These are phyloP conservation scores for Bothriochloa decipiens DNA, from an alignment of 176 grass and related monocot genomes.

Conservation along the genomic window DNA sequence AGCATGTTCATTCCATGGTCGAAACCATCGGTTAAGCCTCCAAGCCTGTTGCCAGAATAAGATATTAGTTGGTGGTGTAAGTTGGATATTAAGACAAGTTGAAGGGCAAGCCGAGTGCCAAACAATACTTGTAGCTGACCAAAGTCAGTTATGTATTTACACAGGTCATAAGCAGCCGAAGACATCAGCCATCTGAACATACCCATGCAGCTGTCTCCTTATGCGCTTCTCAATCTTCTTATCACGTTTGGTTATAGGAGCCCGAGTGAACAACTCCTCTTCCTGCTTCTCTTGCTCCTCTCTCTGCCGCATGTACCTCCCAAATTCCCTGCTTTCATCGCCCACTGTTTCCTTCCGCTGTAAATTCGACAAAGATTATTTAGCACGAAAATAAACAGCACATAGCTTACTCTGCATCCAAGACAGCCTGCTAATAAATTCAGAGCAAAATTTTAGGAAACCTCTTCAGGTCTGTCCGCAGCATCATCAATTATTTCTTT, in stretches of 20 bases:
- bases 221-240: conserved; percentile 69
- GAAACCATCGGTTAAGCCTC: conserved; percentile 40
- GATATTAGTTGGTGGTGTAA: background rate
- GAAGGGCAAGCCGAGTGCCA: background rate
- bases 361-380: conserved; percentile 20
- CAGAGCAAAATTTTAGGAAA: conserved; percentile 34
- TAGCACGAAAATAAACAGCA: background rate
- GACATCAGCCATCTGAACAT: conserved; percentile 16
- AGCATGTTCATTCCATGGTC: conserved; percentile 50
- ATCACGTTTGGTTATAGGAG: conserved; percentile 73
- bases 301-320: conserved; percentile 60
- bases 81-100: background rate
- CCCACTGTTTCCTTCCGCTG: conserved; percentile 74
- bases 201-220: conserved; percentile 68
- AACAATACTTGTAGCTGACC: background rate
- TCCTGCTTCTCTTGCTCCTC: conserved; percentile 50
- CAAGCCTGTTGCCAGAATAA: conserved; percentile 36
- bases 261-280: conserved; percentile 53
- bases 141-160: background rate
- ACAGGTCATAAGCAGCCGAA: background rate
- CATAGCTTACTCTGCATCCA: conserved; percentile 26
- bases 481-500: conserved; percentile 66
- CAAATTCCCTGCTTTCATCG: conserved; percentile 80
- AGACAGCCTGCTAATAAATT: background rate
- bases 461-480: conserved; percentile 85